Evolutionary conservation across 1,139 yeast genomes (phyloP), one percentile per base, ranked within the genome.

Genomic region (Kluyveromyces sp.): DNA sequence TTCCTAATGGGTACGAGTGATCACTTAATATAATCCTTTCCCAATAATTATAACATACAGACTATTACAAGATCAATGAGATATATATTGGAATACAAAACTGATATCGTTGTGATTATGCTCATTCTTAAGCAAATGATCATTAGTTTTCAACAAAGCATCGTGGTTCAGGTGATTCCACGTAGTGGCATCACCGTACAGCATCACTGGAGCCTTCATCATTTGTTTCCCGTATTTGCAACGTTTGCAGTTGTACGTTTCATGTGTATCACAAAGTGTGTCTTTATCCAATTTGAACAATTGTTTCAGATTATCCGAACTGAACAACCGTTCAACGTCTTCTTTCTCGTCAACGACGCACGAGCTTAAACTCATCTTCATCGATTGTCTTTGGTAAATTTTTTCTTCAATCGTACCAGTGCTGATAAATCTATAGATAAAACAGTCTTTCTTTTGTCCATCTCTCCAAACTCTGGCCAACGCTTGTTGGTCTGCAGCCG

Each of bases 391-490:
- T 66, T 92, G 99, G 65, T 85, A 87, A 26, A 92, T 92, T 66
- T 92, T 92, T 57, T 92, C 98, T 59, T 92, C 98, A 44, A 92
- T 92, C 0, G 96, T 80, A 18, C 98, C 98, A 0, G 97, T 89
- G 11, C 94, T 77, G 47, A 92, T 89, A 54, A 92, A 88, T 54
- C 98, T 72, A 61, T 92, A 92, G 42, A 92, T 94, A 58, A 83
- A 92, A 67, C 98, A 92, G 63, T 86, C 95, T 65, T 92, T 92
- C 72, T 86, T 89, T 60, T 92, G 98, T 0, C 98, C 98, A 67
- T 92, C 98, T 71, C 98, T 82, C 98, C 98, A 92, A 3, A 92
- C 96, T 63, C 98, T 77, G 0, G 98, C 98, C 48, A 92, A 71
- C 0, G 98, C 98, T 66, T 92, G 98, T 62, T 92, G 98, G 61